Conservation (phyloP, 2,329 filamentous ascomycete species). For the Fusarium sp. region DNA sequence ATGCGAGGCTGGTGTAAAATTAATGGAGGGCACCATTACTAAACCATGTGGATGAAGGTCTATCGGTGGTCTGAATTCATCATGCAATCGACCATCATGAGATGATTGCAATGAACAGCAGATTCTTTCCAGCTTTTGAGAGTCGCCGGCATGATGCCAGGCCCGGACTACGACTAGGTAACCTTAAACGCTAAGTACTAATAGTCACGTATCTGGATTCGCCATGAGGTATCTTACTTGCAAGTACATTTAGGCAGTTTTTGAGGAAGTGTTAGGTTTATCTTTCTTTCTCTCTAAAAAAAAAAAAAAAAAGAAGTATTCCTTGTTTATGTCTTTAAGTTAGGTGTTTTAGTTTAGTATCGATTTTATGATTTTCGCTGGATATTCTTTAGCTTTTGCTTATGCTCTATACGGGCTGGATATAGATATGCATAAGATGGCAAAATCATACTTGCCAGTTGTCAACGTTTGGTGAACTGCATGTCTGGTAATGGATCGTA, state of each 20-base stretch:
- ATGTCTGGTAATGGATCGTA: background rate
- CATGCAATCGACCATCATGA: background rate
- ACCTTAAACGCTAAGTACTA: no score
- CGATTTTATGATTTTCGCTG: background rate
- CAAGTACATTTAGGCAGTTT: background rate
- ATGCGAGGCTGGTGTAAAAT: background rate
- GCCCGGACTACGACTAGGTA: no score
- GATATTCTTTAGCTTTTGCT: background rate
- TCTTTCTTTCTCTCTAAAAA: no score
- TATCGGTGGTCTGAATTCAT: background rate
- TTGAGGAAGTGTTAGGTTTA: no score
- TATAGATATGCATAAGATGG: background rate
- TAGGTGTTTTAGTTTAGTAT: background rate
- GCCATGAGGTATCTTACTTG: background rate
- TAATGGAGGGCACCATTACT: background rate
- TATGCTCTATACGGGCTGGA: background rate
- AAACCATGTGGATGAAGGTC: background rate
- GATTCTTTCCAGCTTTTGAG: slow-evolving; percentile 20
- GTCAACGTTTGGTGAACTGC: background rate
- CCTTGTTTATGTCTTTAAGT: background rate
- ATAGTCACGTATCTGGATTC: no score
- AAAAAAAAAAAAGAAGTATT: no score
- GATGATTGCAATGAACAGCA: slow-evolving; percentile 5
- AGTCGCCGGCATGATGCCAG: background rate
- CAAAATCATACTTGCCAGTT: background rate